Conservation (phyloP, 1,284 basidiomycete species). For the Ganoderma meredithae region DNA sequence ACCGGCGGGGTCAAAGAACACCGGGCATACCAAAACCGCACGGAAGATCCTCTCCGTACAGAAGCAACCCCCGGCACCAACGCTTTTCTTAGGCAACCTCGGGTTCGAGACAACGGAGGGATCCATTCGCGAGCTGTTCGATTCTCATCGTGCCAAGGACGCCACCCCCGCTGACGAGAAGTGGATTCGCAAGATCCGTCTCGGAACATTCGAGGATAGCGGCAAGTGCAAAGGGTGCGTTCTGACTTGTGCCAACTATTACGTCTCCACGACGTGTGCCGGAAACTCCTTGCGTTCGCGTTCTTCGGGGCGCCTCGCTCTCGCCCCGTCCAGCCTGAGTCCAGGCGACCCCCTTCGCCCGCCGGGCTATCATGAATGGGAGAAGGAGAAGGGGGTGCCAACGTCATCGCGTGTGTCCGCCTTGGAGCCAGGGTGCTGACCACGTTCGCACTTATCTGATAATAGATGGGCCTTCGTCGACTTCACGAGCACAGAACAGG, state of each 20-base stretch:
- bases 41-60: constrained; percentile 85
- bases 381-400: neutral
- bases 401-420: constrained; percentile 4
- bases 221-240: constrained; percentile 94
- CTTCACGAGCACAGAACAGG: constrained; percentile 81
- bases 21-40: constrained; percentile 74
- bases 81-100: constrained; percentile 90
- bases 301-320: neutral
- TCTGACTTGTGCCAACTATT: constrained; percentile 15
- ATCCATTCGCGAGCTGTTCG: constrained; percentile 76
- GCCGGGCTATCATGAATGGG: neutral
- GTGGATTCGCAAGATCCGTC: constrained; percentile 89
- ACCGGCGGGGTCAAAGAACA: constrained; percentile 44
- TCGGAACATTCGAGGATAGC: constrained; percentile 96
- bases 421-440: constrained; percentile 8
- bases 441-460: neutral
- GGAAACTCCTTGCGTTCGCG: neutral
- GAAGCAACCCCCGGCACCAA: constrained; percentile 84
- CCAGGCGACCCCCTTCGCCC: neutral
- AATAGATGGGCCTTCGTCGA: constrained; percentile 94
- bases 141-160: constrained; percentile 60
- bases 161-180: constrained; percentile 42
- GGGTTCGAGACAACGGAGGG: constrained; percentile 87
- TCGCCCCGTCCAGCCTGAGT: neutral
- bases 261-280: neutral